Base-by-base conservation (phyloP, 2,329 filamentous ascomycete species). In the Diaporthe helianthi region DNA sequence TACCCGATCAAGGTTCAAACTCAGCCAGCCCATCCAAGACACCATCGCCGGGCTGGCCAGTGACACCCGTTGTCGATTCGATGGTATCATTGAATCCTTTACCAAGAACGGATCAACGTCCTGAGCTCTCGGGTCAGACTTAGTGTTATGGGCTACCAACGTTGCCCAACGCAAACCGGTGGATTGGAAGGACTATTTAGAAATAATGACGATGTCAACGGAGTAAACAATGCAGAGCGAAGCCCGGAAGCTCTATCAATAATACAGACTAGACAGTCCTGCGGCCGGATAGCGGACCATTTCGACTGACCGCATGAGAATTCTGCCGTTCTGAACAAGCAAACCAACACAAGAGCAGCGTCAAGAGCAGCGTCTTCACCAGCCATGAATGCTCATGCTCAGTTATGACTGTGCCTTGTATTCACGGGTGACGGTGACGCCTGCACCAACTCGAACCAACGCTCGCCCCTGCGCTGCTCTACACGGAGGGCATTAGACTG, bases 181-280 rank as follows among this genome's bases (percentile, higher is more conserved):
- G 26, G 26, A 61, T 33, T 61, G 55, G 55, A 61, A 61, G 41
- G 19, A 61, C 6, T 47, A 22, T 61, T 29, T 46, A 26, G 15
- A 19, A 10, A 47, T 47, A 22, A 17, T 24, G 2, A 17, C 41
- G 2, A 44, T 17, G 26, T 5, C 31, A 10, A 29, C 13, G 4
- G 8, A 60, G 17, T 1, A 29, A 10, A n/a, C 6, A 0, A 9
- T 5, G 17, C n/a, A 52, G 49, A 12, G 12, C 15, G 26, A 31
- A 17, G 13, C 5, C 15, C 15, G 6, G 13, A 52, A 10, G 49
- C 13, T 17, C 49, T 26, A 52, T 5, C 15, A 47, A 10, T 3
- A 47, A 10, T 3, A n/a, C 26, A 47, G 10, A 24, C 2, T 7
- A 24, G 6, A 26, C 19, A 19, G 7, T 26, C 26, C 17, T 22